Percentiles rank a stretch among this genome's conserved stretches.
Evolutionary conservation across 164 flowering plant species (phyloP).

Genomic region (Vitis vinifera): DNA sequence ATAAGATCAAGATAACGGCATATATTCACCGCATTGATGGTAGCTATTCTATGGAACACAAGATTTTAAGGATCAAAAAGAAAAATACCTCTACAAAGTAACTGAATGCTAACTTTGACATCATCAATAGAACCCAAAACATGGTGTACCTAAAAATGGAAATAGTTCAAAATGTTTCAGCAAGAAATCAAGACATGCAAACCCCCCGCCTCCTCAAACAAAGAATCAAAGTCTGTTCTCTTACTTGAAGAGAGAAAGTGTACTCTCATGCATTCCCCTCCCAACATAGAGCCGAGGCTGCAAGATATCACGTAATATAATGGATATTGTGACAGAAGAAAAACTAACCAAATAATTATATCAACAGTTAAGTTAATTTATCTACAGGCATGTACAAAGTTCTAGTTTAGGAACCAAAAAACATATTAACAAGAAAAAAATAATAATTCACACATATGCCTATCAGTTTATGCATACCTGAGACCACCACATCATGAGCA

Average conservation of each 20-base stretch:
- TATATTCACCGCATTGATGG: not conserved
- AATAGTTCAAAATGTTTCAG: conserved; percentile 6
- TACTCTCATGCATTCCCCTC: conserved; percentile 94
- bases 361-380: not conserved
- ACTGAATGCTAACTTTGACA: conserved; percentile 83
- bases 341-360: not conserved
- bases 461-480: conserved; percentile 52
- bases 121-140: conserved; percentile 79
- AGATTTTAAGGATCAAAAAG: conserved; percentile 4
- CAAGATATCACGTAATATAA: conserved; percentile 11
- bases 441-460: not conserved
- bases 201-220: not conserved
- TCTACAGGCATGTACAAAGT: not conserved
- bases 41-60: not conserved
- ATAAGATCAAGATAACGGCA: not conserved
- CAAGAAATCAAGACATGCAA: conserved; percentile 4
- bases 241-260: conserved; percentile 84
- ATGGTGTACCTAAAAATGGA: conserved; percentile 65
- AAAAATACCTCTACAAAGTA: conserved; percentile 67
- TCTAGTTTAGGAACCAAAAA: not conserved
- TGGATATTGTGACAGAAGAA: not conserved
- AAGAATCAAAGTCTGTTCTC: conserved; percentile 6
- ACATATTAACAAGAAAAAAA: not conserved
- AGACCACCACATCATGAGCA: conserved; percentile 98
- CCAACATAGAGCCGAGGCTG: conserved; percentile 98